Conservation (phyloP, 169 alveolate species). For the Eimeria nieschulzi region DNA sequence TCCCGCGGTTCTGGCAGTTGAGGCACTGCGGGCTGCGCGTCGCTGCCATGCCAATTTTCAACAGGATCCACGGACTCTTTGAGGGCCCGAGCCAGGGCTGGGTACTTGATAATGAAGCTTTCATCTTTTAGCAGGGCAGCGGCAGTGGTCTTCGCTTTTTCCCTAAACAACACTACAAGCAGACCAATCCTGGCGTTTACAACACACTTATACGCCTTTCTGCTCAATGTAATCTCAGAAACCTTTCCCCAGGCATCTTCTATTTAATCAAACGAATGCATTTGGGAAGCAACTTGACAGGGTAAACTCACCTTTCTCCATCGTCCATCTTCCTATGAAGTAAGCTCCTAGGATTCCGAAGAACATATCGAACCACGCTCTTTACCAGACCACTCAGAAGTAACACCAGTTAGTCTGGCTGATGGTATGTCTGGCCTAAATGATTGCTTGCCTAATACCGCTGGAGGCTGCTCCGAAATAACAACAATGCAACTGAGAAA, state of each 20-base stretch:
- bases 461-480: no score
- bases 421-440: no score
- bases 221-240: no score
- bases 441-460: no score
- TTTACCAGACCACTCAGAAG: background rate
- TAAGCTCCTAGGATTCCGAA: slow-evolving; percentile 31
- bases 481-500: no score
- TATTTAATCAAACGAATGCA: no score
- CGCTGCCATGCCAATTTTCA: slow-evolving; percentile 11
- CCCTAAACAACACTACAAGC: slow-evolving; percentile 10
- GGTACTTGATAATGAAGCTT: slow-evolving; percentile 57
- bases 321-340: slow-evolving; percentile 63
- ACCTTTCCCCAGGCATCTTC: no score
- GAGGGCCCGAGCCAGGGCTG: slow-evolving; percentile 73
- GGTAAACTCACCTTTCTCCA: slow-evolving; percentile 39
- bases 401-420: no score
- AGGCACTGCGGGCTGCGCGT: background rate
- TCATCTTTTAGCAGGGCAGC: slow-evolving; percentile 63
- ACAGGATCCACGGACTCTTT: slow-evolving; percentile 65
- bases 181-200: background rate
- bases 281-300: no score
- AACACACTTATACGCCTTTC: background rate
- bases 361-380: slow-evolving; percentile 35
- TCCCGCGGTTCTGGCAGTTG: background rate
- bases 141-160: slow-evolving; percentile 48